Conservation (phyloP, 345 rosid genomes). For the Acer yangbiense region DNA sequence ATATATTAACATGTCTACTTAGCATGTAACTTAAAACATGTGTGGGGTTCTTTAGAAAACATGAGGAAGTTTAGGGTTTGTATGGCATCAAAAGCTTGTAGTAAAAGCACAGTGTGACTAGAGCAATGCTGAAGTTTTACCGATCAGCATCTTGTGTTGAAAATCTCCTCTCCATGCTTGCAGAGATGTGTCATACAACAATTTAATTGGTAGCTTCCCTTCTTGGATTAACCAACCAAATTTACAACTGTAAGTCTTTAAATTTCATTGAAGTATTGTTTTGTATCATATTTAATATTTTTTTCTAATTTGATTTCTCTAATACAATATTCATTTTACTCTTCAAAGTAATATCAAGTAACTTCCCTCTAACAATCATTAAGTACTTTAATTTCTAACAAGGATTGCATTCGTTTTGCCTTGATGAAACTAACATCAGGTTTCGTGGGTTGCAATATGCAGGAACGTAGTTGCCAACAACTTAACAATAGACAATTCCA, state of each 20-base stretch:
- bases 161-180: slow-evolving; percentile 8
- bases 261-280: background rate
- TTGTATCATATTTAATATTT: background rate
- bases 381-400: background rate
- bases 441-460: slow-evolving; percentile 34
- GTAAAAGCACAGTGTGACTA: too few species aligned
- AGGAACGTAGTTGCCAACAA: slow-evolving; percentile 77
- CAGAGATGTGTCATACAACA: slow-evolving; percentile 86
- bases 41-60: background rate
- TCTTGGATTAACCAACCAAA: slow-evolving; percentile 52
- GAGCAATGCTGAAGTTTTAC: background rate
- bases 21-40: background rate
- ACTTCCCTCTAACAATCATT: background rate
- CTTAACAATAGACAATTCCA: slow-evolving; percentile 41
- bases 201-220: slow-evolving; percentile 64
- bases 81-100: background rate
- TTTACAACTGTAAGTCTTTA: slow-evolving; percentile 52
- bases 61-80: background rate
- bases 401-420: background rate
- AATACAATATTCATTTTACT: background rate
- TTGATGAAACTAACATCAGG: slow-evolving; percentile 14
- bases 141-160: background rate
- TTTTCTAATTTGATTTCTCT: background rate
- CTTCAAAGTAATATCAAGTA: background rate
- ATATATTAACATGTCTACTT: background rate